Base-by-base conservation (phyloP, 192 early-diverging fungal genomes). In the Backusella circina region DNA sequence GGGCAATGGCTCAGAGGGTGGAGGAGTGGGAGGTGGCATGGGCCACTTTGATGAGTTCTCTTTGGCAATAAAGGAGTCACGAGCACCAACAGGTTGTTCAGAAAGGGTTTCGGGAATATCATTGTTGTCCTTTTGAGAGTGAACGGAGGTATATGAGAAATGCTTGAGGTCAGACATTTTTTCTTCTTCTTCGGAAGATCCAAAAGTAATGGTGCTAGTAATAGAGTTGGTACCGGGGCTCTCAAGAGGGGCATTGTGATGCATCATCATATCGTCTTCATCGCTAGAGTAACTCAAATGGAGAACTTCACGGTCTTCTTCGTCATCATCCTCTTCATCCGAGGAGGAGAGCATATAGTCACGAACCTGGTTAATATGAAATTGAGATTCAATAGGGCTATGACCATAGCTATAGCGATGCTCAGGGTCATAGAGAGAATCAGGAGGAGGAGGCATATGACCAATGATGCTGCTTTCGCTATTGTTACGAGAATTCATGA, bases 1-100 rank as follows among this genome's bases (percentile, higher is more conserved):
- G 23, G 73, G 73, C 6, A 74, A 31, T 13, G 73, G 73, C 23
- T 74, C 73, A n/a, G 73, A 74, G 18, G 73, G 73, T 18, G 73
- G 73, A 32, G 73, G 73, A 12, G 64, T 74, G 21, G 73, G 57
- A 66, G 73, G 73, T 28, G 72, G 61, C 36, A 73, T 57, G 36
- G 37, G 38, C 67, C 67, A 69, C 18, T 37, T 41, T 23, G 65
- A 32, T n/a, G 65, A 21, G 10, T 13, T 70, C 16, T 70, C 69
- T 7, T 15, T 70, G 35, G 18, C 7, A 26, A 16, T 44, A 5
- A 30, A 23, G 23, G 5, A 2, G 10, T 61, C 9, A 23, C 7
- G 54, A 3, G 12, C 54, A 61, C 23, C 26, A 28, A 61, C 23
- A 9, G 54, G 9, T 9, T 61, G 54, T 13, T 61, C 69, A 44